Evolutionary conservation across 2,329 filamentous ascomycete species (phyloP).

Genomic region (Sporothrix pallida): DNA sequence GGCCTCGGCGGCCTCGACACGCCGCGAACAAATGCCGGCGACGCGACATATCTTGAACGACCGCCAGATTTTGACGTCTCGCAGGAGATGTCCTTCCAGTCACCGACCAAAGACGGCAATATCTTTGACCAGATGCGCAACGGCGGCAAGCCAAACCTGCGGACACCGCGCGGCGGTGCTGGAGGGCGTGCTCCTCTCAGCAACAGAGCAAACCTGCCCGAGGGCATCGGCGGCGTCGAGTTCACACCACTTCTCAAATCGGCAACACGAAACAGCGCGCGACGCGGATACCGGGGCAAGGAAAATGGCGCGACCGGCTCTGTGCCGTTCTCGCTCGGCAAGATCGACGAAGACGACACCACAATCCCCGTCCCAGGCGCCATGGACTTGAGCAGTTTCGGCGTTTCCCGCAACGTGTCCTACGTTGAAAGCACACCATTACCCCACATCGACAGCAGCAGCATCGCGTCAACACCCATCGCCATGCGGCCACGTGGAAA

Average conservation of each 20-base stretch:
- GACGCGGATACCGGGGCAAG: conserved; percentile 60
- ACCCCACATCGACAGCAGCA: conserved; percentile 78
- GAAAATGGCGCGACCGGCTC: conserved; percentile 61
- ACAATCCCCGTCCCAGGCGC: conserved; percentile 62
- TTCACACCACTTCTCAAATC: conserved; percentile 94
- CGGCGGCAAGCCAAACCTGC: conserved; percentile 64
- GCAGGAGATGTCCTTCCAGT: conserved; percentile 84
- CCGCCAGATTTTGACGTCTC: conserved; percentile 80
- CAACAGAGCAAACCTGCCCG: conserved; percentile 73
- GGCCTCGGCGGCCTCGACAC: conserved; percentile 76
- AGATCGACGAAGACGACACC: conserved; percentile 74
- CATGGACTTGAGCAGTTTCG: conserved; percentile 74
- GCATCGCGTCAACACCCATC: conserved; percentile 81
- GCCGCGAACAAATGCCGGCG: conserved; percentile 81
- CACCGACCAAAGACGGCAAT: conserved; percentile 77
- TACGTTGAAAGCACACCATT: conserved; percentile 73
- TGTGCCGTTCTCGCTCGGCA: conserved; percentile 72
- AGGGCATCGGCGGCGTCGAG: conserved; percentile 71
- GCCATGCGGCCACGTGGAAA: conserved; percentile 66
- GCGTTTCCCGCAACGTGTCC: conserved; percentile 68
- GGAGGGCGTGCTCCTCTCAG: conserved; percentile 67
- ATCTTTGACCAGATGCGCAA: conserved; percentile 77
- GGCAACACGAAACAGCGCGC: conserved; percentile 73
- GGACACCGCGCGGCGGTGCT: conserved; percentile 71
- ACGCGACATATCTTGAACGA: conserved; percentile 78